Evolutionary conservation across 2,329 filamentous ascomycete genomes (phyloP).

Genomic region (Chrysoporthe deuterocubensis): DNA sequence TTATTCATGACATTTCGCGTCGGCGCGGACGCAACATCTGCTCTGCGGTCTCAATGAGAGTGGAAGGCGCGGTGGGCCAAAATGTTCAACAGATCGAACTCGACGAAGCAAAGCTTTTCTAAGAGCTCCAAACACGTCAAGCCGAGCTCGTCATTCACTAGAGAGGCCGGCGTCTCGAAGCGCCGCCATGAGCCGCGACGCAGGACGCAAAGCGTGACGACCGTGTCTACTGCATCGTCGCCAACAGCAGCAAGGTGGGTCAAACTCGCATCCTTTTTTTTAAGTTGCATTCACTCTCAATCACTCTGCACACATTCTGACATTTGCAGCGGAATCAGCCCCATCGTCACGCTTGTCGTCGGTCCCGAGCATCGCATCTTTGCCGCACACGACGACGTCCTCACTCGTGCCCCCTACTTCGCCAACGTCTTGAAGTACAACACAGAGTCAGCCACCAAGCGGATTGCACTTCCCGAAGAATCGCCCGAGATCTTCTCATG

Average conservation of each 20-base stretch:
- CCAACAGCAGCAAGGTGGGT: conserved; percentile 50
- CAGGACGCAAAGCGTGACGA: conserved; percentile 53
- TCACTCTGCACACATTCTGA: conserved; percentile 8
- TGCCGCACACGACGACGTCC: conserved; percentile 86
- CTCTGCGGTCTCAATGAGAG: conserved; percentile 13
- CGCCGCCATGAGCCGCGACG: conserved; percentile 55
- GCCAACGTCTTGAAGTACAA: conserved; percentile 64
- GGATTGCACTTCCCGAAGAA: conserved; percentile 81
- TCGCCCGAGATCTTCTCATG: conserved; percentile 90
- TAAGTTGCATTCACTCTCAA: background rate
- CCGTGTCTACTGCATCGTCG: conserved; percentile 40
- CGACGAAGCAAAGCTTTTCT: conserved; percentile 56
- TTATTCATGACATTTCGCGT: conserved; percentile 6
- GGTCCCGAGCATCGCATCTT: conserved; percentile 86
- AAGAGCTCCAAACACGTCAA: conserved; percentile 55
- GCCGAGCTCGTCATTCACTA: conserved; percentile 56
- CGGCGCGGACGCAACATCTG: background rate
- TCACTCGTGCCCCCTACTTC: conserved; percentile 81
- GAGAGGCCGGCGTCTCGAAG: conserved; percentile 58
- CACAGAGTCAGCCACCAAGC: conserved; percentile 65
- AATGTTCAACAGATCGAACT: conserved; percentile 52
- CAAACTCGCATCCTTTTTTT: conserved; percentile 9
- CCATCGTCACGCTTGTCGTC: conserved; percentile 80
- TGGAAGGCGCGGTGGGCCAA: conserved; percentile 31
- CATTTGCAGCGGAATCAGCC: conserved; percentile 54